Percentiles rank a stretch among this genome's conserved stretches.
Evolutionary conservation across 116 monocot genomes (phyloP).

Genomic region (Dioscorea cayenensis): DNA sequence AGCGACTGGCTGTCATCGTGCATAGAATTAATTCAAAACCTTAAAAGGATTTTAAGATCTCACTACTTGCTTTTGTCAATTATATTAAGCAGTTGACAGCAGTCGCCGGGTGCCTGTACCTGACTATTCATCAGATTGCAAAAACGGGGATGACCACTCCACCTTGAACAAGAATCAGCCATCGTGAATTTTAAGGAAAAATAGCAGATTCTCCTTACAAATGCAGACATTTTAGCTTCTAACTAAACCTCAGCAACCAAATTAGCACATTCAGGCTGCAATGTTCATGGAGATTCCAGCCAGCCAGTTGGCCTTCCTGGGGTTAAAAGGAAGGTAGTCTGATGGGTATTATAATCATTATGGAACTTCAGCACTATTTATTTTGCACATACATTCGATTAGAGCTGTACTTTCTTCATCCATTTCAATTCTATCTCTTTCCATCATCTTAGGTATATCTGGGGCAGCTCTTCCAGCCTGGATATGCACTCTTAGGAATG

Average conservation of each 20-base stretch:
- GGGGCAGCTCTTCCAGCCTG: conserved; percentile 15
- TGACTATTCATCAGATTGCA: no score
- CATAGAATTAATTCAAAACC: no score
- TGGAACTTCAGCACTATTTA: neutral
- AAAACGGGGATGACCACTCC: no score
- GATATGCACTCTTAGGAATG: conserved; percentile 46
- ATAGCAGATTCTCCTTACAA: no score
- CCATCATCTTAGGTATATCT: conserved; percentile 26
- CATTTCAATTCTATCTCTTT: conserved; percentile 24
- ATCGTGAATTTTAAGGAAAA: no score
- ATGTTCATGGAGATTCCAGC: neutral
- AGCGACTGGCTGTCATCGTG: no score
- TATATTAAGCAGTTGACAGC: no score
- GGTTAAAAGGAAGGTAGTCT: neutral
- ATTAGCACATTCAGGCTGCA: neutral
- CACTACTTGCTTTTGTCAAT: no score
- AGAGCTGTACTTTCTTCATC: conserved; percentile 30
- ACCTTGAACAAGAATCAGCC: no score
- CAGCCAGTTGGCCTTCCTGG: neutral
- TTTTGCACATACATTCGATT: conserved; percentile 10
- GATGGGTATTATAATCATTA: neutral
- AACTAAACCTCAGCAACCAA: neutral
- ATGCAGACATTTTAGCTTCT: neutral
- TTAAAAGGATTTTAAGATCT: no score
- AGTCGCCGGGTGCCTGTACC: no score